These are phyloP conservation scores for Imleria badia DNA, from an alignment of 768 basidiomycete species.

Conservation along the genomic window DNA sequence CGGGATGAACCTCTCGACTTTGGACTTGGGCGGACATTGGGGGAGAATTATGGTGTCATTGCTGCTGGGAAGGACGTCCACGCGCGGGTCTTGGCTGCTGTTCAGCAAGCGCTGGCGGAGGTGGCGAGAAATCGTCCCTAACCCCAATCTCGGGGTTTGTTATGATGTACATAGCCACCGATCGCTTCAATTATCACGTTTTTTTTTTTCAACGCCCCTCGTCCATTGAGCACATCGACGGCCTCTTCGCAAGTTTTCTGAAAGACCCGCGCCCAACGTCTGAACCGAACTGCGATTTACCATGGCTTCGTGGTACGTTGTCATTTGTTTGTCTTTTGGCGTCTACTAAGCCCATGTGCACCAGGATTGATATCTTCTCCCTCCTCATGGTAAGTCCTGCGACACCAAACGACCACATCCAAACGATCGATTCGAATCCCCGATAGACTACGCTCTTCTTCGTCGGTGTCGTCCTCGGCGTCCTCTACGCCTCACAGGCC, in stretches of 20 bases:
- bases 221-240: no score
- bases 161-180: no score
- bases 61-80: constrained; percentile 78
- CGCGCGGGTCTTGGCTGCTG: constrained; percentile 64
- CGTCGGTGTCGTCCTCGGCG: constrained; percentile 45
- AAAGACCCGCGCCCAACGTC: no score
- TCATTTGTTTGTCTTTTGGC: neutral
- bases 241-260: no score
- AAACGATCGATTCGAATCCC: neutral
- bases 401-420: neutral
- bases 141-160: neutral
- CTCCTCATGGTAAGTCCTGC: constrained; percentile 11
- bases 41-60: constrained; percentile 84
- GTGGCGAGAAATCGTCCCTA: neutral
- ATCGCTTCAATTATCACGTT: no score
- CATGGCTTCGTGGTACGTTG: constrained; percentile 18
- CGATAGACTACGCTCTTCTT: constrained; percentile 43
- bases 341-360: neutral
- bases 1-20: constrained; percentile 80
- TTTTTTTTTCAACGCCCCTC: no score
- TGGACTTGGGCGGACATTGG: constrained; percentile 80
- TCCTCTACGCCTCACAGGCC: constrained; percentile 37
- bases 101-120: constrained; percentile 53
- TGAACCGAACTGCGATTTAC: neutral
- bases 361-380: constrained; percentile 20